A percentile compares a stretch with the other conserved stretches of the same genome.
These are phyloP conservation scores for Blastobotrys malaysiensis DNA, from an alignment of 1,139 yeast genomes.

Conservation along the genomic window DNA sequence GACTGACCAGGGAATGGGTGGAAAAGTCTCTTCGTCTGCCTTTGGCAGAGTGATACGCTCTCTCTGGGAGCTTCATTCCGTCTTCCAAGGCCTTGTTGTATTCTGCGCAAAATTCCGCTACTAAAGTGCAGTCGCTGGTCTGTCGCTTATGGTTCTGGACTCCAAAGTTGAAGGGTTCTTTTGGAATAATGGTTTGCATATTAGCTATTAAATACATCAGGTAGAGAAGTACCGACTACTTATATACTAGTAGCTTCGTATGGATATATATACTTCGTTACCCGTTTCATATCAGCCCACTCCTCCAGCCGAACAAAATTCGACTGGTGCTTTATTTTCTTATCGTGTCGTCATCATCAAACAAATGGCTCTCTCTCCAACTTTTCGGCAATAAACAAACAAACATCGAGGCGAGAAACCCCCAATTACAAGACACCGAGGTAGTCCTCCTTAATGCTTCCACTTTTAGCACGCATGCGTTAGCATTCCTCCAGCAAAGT, in stretches of 20 bases:
- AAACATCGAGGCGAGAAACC: background rate
- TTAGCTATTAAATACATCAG: background rate
- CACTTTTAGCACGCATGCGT: constrained; percentile 33
- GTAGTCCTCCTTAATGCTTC: constrained; percentile 95
- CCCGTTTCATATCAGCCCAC: background rate
- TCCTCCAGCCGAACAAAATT: background rate
- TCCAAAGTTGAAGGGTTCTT: background rate
- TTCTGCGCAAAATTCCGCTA: background rate
- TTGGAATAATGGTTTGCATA: background rate
- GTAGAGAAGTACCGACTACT: background rate
- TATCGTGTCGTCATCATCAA: constrained; percentile 1
- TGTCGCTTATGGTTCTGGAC: background rate
- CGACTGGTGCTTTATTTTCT: background rate
- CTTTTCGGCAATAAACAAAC: constrained; percentile 2
- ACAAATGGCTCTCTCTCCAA: background rate
- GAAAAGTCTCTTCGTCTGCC: background rate
- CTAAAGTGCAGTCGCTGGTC: background rate
- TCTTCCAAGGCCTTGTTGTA: background rate
- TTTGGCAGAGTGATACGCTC: background rate
- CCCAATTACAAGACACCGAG: constrained; percentile 72
- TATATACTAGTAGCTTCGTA: background rate
- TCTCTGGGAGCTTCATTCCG: background rate
- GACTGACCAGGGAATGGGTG: background rate
- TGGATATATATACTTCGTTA: background rate
- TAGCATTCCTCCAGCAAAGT: constrained; percentile 3